These are phyloP conservation scores for Pugionium cornutum DNA, from an alignment of 345 rosid genomes.

Conservation along the genomic window DNA sequence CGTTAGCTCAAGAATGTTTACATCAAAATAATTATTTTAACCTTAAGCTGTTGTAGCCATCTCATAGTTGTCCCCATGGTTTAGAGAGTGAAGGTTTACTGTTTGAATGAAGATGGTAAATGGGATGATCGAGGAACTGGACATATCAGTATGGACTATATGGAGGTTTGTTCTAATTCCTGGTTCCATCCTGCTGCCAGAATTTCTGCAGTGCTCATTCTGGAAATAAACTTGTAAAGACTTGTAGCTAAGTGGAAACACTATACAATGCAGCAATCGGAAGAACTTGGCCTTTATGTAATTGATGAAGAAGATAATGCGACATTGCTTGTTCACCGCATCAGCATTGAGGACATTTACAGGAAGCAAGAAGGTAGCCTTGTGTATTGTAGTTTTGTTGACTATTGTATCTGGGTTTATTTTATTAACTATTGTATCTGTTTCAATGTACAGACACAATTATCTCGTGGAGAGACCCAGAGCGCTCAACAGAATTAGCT, in stretches of 20 bases:
- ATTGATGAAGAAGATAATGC: slow-evolving; percentile 84
- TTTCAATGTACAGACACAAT: slow-evolving; percentile 60
- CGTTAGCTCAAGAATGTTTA: not conserved
- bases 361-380: slow-evolving; percentile 85
- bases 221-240: slow-evolving; percentile 7
- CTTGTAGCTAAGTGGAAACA: slow-evolving; percentile 38
- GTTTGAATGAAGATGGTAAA: slow-evolving; percentile 68
- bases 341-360: slow-evolving; percentile 77
- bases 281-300: slow-evolving; percentile 74
- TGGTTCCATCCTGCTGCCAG: slow-evolving; percentile 10
- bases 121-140: slow-evolving; percentile 99
- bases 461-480: slow-evolving; percentile 96
- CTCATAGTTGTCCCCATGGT: slow-evolving; percentile 5
- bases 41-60: not conserved
- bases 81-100: slow-evolving; percentile 91
- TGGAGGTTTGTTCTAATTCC: slow-evolving; percentile 61
- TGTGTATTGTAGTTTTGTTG: slow-evolving; percentile 18
- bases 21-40: not conserved
- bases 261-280: slow-evolving; percentile 61
- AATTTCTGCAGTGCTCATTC: not conserved
- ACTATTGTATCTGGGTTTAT: not conserved
- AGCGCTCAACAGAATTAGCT: slow-evolving; percentile 67
- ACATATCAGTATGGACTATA: slow-evolving; percentile 70
- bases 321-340: slow-evolving; percentile 75
- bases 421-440: slow-evolving; percentile 5